A percentile compares a stretch with the other conserved stretches of the same genome.
phyloP scores from a whole-genome alignment of 345 rosid genomes.

The Physaria fendleri region DNA sequence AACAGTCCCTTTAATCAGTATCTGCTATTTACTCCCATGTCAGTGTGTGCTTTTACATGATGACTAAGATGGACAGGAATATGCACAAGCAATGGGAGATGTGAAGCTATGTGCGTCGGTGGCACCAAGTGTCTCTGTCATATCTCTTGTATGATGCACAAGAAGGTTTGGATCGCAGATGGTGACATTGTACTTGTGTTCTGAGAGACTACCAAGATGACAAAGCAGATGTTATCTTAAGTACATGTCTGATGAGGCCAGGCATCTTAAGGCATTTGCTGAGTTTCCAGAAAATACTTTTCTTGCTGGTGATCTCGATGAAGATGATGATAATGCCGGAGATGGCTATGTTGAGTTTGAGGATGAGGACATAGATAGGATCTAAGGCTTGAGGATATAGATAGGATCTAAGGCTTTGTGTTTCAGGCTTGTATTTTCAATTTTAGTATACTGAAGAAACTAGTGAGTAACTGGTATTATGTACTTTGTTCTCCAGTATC shows the following conservation, averaged over 20 bases:
- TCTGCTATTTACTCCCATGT: too few relatives aligned
- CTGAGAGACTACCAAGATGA: slow-evolving; percentile 82
- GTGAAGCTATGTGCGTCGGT: slow-evolving; percentile 61
- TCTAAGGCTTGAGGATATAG: too few relatives aligned
- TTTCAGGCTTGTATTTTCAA: too few relatives aligned
- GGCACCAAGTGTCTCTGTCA: slow-evolving; percentile 63
- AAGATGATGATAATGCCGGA: slow-evolving; percentile 47
- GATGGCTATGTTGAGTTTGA: slow-evolving; percentile 72
- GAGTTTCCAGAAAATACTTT: slow-evolving; percentile 62
- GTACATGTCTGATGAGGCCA: slow-evolving; percentile 77
- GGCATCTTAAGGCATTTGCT: slow-evolving; percentile 64
- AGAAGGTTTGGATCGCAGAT: slow-evolving; percentile 79
- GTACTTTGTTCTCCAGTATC: too few relatives aligned
- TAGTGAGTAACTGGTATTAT: too few relatives aligned
- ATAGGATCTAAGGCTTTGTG: too few relatives aligned
- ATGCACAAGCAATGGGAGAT: slow-evolving; percentile 65
- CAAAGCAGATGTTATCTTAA: slow-evolving; percentile 78
- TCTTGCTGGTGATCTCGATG: slow-evolving; percentile 56
- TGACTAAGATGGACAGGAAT: slow-evolving; percentile 75
- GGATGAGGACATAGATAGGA: slow-evolving; percentile 75
- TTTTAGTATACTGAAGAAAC: too few relatives aligned
- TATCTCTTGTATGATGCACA: slow-evolving; percentile 78
- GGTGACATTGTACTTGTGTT: slow-evolving; percentile 70
- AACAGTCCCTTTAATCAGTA: too few relatives aligned
- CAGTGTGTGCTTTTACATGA: too few relatives aligned